Evolutionary conservation across 208 protist species (phyloP).

Genomic region (Crithidia fasciculata): DNA sequence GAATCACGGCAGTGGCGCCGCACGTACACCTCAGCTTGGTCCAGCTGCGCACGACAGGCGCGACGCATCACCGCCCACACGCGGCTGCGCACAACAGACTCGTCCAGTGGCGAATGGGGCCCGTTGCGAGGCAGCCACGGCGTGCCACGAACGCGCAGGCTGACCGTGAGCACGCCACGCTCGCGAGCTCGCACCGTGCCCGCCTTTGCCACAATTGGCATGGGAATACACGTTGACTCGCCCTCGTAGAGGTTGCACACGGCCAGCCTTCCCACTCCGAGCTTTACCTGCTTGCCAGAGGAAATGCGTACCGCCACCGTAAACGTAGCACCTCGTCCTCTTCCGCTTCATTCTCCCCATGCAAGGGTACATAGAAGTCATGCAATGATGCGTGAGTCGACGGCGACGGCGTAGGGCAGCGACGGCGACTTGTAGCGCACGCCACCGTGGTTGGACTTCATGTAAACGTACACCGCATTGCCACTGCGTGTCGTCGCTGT

Average conservation of each 20-base stretch:
- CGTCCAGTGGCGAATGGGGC: background rate
- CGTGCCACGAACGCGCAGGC: background rate
- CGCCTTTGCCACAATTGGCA: constrained; percentile 42
- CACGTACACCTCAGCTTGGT: constrained; percentile 11
- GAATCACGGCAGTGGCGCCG: constrained; percentile 7
- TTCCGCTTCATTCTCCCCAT: background rate
- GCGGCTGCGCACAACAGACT: constrained; percentile 3
- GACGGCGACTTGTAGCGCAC: constrained; percentile 24
- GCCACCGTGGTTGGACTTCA: background rate
- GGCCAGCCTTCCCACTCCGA: constrained; percentile 44
- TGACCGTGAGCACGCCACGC: constrained; percentile 29
- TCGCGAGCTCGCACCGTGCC: constrained; percentile 42
- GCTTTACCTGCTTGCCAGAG: constrained; percentile 24
- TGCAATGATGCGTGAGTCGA: background rate
- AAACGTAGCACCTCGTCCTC: constrained; percentile 34
- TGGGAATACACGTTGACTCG: constrained; percentile 2
- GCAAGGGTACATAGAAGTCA: background rate
- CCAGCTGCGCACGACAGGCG: background rate
- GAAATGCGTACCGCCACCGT: constrained; percentile 40
- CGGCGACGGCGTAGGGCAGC: constrained; percentile 4
- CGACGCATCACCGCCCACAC: background rate
- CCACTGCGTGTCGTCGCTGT: background rate
- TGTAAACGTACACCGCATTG: constrained; percentile 16
- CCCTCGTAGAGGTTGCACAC: constrained; percentile 25
- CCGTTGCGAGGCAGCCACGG: background rate